These are phyloP conservation scores for Lactarius akahatsu DNA, from an alignment of 768 basidiomycete genomes.

Conservation along the genomic window DNA sequence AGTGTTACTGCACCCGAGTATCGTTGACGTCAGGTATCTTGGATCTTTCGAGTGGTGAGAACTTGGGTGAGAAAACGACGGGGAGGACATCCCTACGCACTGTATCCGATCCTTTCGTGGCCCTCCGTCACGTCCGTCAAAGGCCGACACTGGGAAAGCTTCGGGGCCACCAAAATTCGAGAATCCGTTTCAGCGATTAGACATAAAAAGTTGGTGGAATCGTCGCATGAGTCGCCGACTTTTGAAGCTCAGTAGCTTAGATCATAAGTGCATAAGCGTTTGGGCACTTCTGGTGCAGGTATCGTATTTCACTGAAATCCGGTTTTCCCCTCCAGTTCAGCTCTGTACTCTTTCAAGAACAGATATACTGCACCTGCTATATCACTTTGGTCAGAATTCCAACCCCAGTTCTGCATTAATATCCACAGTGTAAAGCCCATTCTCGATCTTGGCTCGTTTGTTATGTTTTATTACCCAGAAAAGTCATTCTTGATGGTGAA, in stretches of 20 bases:
- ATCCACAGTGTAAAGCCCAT: not conserved
- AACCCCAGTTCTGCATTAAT: not conserved
- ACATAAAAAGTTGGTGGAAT: not conserved
- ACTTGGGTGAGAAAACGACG: not conserved
- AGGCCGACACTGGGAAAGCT: not conserved
- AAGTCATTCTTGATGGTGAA: not conserved
- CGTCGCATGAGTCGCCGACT: constrained; percentile 1
- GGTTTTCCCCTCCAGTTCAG: not conserved
- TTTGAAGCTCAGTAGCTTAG: constrained; percentile 1
- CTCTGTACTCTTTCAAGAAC: not conserved
- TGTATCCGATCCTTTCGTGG: not conserved
- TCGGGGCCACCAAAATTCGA: not conserved
- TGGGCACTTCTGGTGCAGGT: too few relatives aligned
- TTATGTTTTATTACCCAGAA: constrained; percentile 9
- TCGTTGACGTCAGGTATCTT: not conserved
- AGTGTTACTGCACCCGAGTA: not conserved
- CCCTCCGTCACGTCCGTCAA: not conserved
- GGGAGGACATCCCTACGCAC: not conserved
- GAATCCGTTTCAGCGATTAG: not conserved
- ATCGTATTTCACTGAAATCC: not conserved
- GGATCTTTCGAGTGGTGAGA: too few relatives aligned
- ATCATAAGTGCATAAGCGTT: not conserved
- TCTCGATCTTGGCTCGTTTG: not conserved
- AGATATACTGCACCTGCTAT: not conserved
- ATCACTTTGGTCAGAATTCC: not conserved